phyloP scores from a whole-genome alignment of 1,284 basidiomycete genomes.

The Schizophyllum amplum region DNA sequence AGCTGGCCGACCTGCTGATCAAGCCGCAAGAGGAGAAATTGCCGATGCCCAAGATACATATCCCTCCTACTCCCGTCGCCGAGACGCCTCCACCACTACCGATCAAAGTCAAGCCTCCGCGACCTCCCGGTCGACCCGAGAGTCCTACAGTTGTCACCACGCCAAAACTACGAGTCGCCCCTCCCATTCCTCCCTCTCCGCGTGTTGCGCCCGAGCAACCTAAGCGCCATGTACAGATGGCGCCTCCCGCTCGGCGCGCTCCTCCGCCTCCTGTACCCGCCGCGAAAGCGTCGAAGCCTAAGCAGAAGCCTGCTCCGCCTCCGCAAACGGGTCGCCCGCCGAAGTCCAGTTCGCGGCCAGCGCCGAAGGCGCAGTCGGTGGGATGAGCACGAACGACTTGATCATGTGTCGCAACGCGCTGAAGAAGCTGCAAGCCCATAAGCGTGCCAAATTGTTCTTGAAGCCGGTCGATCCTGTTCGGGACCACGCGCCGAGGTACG shows the following conservation, averaged over 20 bases:
- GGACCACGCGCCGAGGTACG: slow-evolving; percentile 78
- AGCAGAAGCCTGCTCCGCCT: slow-evolving; percentile 2
- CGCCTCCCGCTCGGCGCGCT: slow-evolving; percentile 9
- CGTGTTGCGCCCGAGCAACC: background rate
- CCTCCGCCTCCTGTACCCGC: slow-evolving; percentile 20
- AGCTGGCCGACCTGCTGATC: slow-evolving; percentile 87
- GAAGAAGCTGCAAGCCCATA: slow-evolving; percentile 73
- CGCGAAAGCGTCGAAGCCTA: slow-evolving; percentile 18
- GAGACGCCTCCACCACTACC: slow-evolving; percentile 37
- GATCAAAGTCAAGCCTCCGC: slow-evolving; percentile 7
- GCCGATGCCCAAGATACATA: slow-evolving; percentile 82
- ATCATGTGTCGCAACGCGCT: slow-evolving; percentile 75
- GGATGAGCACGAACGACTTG: slow-evolving; percentile 78
- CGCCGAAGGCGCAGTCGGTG: slow-evolving; percentile 70
- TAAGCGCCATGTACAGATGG: background rate
- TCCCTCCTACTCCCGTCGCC: slow-evolving; percentile 68
- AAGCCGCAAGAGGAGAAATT: slow-evolving; percentile 73
- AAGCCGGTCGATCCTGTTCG: slow-evolving; percentile 88
- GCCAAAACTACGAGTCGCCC: background rate
- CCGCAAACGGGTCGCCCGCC: slow-evolving; percentile 20
- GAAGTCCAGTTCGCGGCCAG: slow-evolving; percentile 37
- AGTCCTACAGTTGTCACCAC: slow-evolving; percentile 29
- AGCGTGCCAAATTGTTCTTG: slow-evolving; percentile 68
- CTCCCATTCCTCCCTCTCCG: background rate
- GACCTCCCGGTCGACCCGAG: slow-evolving; percentile 27